phyloP scores from a whole-genome alignment of 345 rosid species.

The Fremontodendron californicum region DNA sequence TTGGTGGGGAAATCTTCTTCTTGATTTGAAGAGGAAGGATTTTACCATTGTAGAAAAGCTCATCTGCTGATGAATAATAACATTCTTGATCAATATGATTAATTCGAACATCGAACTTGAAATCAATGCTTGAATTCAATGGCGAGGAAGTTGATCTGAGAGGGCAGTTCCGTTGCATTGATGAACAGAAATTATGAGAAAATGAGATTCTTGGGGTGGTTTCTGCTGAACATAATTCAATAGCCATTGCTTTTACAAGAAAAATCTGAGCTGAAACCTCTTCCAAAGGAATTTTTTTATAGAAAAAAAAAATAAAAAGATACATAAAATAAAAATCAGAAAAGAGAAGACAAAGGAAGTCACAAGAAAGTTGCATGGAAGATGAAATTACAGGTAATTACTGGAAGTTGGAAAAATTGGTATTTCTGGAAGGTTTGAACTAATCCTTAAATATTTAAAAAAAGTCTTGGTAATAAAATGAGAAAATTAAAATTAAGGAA shows the following conservation, averaged over 20 bases:
- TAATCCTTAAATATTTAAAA: not conserved
- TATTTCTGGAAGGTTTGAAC: not conserved
- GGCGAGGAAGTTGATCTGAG: constrained; percentile 34
- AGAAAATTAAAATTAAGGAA: not conserved
- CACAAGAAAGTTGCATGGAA: not conserved
- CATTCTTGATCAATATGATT: constrained; percentile 37
- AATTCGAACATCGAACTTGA: constrained; percentile 36
- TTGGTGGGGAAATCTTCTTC: constrained; percentile 18
- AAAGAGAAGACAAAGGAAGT: not conserved
- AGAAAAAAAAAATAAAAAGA: too few relatives aligned
- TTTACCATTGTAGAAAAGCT: constrained; percentile 46
- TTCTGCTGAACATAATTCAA: constrained; percentile 51
- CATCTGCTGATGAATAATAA: constrained; percentile 49
- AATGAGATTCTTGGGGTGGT: constrained; percentile 69
- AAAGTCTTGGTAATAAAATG: not conserved
- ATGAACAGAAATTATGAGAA: constrained; percentile 53
- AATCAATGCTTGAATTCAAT: constrained; percentile 44
- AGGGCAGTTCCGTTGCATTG: constrained; percentile 26
- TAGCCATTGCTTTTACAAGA: constrained; percentile 38
- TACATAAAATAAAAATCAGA: not conserved
- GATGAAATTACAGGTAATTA: not conserved
- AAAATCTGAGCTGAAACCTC: not conserved
- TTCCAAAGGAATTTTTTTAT: not conserved
- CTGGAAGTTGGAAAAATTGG: not conserved
- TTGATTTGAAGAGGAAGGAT: constrained; percentile 47